These are phyloP conservation scores for Lentinula aciculospora DNA, from an alignment of 768 basidiomycete species.

Conservation along the genomic window DNA sequence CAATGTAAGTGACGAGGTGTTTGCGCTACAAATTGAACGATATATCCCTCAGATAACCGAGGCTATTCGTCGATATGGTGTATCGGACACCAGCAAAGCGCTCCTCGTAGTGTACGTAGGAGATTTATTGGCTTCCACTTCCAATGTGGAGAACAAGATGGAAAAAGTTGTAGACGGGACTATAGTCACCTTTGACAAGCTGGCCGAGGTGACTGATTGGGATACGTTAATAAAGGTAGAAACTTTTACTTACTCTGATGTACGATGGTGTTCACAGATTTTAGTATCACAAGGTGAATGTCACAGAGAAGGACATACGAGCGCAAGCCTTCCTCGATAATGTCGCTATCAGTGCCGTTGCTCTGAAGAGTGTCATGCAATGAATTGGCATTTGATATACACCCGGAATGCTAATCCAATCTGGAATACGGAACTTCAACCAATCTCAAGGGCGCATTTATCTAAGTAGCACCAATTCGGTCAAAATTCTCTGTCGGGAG, in stretches of 20 bases:
- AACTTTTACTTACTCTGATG: not conserved
- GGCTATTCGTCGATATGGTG: slow-evolving; percentile 79
- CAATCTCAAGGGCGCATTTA: too few relatives aligned
- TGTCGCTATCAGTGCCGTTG: slow-evolving; percentile 52
- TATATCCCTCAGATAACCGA: slow-evolving; percentile 66
- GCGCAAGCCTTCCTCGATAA: slow-evolving; percentile 34
- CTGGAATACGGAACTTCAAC: too few relatives aligned
- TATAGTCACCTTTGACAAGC: slow-evolving; percentile 38
- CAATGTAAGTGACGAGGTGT: slow-evolving; percentile 44
- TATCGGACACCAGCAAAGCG: slow-evolving; percentile 58
- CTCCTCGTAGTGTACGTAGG: slow-evolving; percentile 72
- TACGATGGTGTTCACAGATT: not conserved
- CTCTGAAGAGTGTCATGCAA: slow-evolving; percentile 49
- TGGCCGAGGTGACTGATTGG: slow-evolving; percentile 63
- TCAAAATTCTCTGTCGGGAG: too few relatives aligned
- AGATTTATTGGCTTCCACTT: slow-evolving; percentile 24
- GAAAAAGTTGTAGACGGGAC: slow-evolving; percentile 52
- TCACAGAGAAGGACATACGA: slow-evolving; percentile 26
- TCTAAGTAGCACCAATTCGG: too few relatives aligned
- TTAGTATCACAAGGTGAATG: slow-evolving; percentile 52
- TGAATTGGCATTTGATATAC: too few relatives aligned
- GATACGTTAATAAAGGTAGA: slow-evolving; percentile 65
- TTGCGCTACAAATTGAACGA: not conserved
- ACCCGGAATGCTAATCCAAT: too few relatives aligned
- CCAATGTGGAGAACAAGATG: slow-evolving; percentile 50